A percentile compares a stretch with the other conserved stretches of the same genome.
Conservation (phyloP, 352 stramenopile genomes). For the Phytophthora melonis region DNA sequence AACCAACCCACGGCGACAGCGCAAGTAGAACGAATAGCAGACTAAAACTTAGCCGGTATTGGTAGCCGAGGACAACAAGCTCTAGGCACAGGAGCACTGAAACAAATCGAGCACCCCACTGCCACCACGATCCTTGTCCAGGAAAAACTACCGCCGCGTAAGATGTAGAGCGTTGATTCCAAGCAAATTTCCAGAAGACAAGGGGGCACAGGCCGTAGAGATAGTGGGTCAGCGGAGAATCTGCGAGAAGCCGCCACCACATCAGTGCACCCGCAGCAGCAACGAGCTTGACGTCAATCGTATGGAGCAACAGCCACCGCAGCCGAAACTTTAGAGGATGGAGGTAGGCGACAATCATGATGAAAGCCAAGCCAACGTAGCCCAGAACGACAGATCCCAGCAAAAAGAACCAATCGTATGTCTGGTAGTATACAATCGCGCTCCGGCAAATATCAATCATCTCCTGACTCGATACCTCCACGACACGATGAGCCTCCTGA, state of each 20-base stretch:
- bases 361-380: constrained; percentile 74
- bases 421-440: constrained; percentile 80
- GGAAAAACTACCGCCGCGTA: constrained; percentile 1
- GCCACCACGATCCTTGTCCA: constrained; percentile 7
- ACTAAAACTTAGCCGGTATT: constrained; percentile 59
- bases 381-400: constrained; percentile 68
- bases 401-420: constrained; percentile 85
- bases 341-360: constrained; percentile 64
- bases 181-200: constrained; percentile 77
- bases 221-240: constrained; percentile 76
- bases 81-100: constrained; percentile 53
- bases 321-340: constrained; percentile 39
- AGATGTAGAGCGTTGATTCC: constrained; percentile 44
- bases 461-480: constrained; percentile 65
- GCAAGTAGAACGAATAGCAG: constrained; percentile 64
- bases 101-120: constrained; percentile 29
- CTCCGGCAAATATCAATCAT: constrained; percentile 72
- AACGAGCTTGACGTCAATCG: constrained; percentile 25
- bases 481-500: constrained; percentile 30
- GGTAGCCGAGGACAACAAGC: constrained; percentile 67
- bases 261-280: constrained; percentile 26
- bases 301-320: constrained; percentile 28
- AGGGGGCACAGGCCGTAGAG: constrained; percentile 74
- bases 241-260: constrained; percentile 61
- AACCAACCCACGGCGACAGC: constrained; percentile 40